Base-by-base conservation (phyloP, 176 grass and related monocot genomes). In the Calamus simplicifolius region DNA sequence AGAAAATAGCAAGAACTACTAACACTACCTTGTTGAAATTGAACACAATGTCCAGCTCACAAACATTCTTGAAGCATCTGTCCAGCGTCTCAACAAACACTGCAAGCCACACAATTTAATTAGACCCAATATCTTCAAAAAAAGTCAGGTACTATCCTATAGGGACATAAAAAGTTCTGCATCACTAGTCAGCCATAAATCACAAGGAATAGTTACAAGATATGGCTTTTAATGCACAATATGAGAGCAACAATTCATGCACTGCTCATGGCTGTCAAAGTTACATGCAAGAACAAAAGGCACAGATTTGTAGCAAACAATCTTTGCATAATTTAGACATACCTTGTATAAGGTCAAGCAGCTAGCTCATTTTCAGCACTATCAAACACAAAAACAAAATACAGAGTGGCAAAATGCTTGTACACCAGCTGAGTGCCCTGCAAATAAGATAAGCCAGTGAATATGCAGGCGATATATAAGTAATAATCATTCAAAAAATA, bases 1-100 rank as follows among this genome's bases (percentile, higher is more conserved):
- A 25, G 16, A 38, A 59, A 18, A 54, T 15, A 31, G 48, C 61
- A 64, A 29, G 57, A 29, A 23, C 19, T 27, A 60, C 17, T 27
- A 54, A 16, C 7, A 31, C 29, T 67, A 98, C 93, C 93, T 98
- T 98, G 67, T 85, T 98, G 63, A 98, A 98, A 75, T 98, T 92
- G 63, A 91, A 98, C 59, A 98, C 88, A 56, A 98, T 70, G 56
- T 97, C 87, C 65, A 88, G 83, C 63, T 98, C 87, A 1, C 93
- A 98, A 18, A 92, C 87, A 88, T 98, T 98, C 73, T 92, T 98
- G 87, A 92, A 98, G 79, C 87, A 98, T 78, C 71, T 88, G 66
- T 98, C 81, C 67, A 92, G 70, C 35, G 84, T 98, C 72, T 98
- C 86, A 12, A 98, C 87, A 80, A 98, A 88, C 55, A 98, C 93